These are phyloP conservation scores for Botrytis tulipae DNA, from an alignment of 2,329 filamentous ascomycete genomes.

Conservation along the genomic window DNA sequence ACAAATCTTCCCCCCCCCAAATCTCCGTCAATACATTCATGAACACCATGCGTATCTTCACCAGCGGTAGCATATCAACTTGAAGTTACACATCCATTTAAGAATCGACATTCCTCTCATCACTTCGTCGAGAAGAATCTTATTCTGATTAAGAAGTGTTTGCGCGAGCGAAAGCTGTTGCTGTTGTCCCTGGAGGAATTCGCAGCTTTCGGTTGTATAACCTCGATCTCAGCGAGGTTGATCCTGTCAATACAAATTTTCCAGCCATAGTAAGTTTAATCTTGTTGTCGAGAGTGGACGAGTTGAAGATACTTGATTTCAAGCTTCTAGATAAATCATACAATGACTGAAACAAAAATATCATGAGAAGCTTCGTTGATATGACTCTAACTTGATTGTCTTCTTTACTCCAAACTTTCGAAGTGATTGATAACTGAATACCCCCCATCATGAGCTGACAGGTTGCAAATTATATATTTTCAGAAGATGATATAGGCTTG, in stretches of 20 bases:
- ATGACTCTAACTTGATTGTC: rapidly evolving
- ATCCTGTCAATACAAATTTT: no score
- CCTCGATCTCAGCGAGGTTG: no score
- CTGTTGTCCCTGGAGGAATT: background rate
- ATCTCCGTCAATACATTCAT: background rate
- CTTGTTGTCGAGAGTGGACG: background rate
- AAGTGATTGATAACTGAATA: background rate
- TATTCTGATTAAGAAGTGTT: background rate
- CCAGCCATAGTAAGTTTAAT: no score
- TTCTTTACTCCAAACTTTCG: background rate
- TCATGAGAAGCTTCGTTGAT: rapidly evolving
- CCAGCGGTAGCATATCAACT: background rate
- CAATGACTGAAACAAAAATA: background rate
- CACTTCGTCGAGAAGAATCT: background rate
- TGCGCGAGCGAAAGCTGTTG: background rate
- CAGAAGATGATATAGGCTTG: background rate
- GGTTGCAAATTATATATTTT: background rate
- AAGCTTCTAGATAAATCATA: background rate
- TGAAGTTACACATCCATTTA: background rate
- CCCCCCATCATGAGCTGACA: background rate
- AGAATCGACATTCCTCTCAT: background rate
- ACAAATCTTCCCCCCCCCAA: rapidly evolving
- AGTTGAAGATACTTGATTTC: background rate
- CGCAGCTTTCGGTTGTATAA: background rate
- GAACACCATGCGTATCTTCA: background rate